phyloP scores from a whole-genome alignment of 768 basidiomycete species.

The Punctularia strigosozonata region DNA sequence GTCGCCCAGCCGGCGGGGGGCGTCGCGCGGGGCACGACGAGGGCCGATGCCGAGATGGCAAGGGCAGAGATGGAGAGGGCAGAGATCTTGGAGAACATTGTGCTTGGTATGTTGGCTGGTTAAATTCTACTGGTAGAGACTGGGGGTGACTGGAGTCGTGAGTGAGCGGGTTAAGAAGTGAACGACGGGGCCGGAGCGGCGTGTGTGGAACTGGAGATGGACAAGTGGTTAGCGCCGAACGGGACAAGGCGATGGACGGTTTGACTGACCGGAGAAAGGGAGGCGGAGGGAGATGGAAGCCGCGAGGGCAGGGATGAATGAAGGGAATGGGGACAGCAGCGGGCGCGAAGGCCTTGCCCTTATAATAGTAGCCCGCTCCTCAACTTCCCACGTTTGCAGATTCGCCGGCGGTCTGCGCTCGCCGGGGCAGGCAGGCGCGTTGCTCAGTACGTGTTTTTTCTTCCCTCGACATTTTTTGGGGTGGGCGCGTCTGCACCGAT shows the following conservation, averaged over 20 bases:
- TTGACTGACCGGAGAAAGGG: slow-evolving; percentile 11
- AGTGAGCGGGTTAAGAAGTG: slow-evolving; percentile 10
- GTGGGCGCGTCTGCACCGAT: too few species aligned
- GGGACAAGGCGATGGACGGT: neutral
- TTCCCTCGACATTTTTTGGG: too few species aligned
- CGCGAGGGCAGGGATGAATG: slow-evolving; percentile 9
- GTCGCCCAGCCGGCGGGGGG: slow-evolving; percentile 33
- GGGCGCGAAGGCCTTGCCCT: too few species aligned
- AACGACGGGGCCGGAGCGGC: slow-evolving; percentile 12
- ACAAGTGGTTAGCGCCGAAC: slow-evolving; percentile 2
- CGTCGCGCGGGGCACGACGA: slow-evolving; percentile 24
- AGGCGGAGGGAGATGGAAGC: slow-evolving; percentile 13
- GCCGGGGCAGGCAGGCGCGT: too few species aligned
- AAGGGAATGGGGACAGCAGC: neutral
- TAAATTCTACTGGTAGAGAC: slow-evolving; percentile 14
- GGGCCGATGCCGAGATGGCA: slow-evolving; percentile 24
- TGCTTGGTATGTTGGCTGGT: slow-evolving; percentile 3
- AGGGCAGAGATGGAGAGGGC: slow-evolving; percentile 35
- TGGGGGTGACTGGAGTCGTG: slow-evolving; percentile 8
- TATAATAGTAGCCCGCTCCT: too few species aligned
- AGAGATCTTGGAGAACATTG: slow-evolving; percentile 20
- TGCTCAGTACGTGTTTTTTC: too few species aligned
- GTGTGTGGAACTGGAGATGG: slow-evolving; percentile 2
- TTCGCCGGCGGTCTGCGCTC: too few species aligned
- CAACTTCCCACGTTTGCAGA: too few species aligned